phyloP scores from a whole-genome alignment of 805 yeast species.

The Barnettozyma populi region DNA sequence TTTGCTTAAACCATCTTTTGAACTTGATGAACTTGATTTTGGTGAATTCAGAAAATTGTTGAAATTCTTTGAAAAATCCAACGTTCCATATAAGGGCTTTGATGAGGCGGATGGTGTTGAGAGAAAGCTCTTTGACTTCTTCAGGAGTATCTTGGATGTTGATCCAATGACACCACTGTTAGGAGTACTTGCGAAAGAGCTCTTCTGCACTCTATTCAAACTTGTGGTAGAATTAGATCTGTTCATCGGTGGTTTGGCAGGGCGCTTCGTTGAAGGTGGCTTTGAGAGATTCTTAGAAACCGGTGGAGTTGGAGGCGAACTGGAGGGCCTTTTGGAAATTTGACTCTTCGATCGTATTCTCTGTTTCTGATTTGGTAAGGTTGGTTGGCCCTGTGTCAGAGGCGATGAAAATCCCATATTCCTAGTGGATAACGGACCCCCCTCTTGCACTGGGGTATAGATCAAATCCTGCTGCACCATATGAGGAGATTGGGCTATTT shows the following conservation, averaged over 20 bases:
- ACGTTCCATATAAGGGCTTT: conserved; percentile 17
- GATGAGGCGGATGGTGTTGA: conserved; percentile 5
- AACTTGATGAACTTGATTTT: neutral
- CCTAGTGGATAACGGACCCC: neutral
- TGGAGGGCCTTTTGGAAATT: neutral
- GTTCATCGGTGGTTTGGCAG: conserved; percentile 10
- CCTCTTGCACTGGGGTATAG: conserved; percentile 1
- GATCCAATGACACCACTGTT: neutral
- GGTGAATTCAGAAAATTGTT: conserved; percentile 2
- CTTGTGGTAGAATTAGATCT: conserved; percentile 21
- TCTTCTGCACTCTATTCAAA: conserved; percentile 19
- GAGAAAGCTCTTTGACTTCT: conserved; percentile 23
- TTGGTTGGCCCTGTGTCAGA: neutral
- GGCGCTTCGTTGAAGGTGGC: conserved; percentile 8
- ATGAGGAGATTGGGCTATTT: neutral
- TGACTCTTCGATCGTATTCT: conserved; percentile 1
- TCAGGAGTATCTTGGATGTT: conserved; percentile 10
- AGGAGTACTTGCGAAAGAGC: conserved; percentile 11
- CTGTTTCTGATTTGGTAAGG: neutral
- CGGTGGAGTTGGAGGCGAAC: conserved; percentile 5
- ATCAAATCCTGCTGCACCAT: neutral
- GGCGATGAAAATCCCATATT: conserved; percentile 1
- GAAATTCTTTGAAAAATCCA: conserved; percentile 22
- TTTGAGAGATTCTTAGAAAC: neutral
- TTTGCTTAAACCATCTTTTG: neutral